Conservation (phyloP, 805 yeast genomes). For the Cyberlindnera galapagoensis region DNA sequence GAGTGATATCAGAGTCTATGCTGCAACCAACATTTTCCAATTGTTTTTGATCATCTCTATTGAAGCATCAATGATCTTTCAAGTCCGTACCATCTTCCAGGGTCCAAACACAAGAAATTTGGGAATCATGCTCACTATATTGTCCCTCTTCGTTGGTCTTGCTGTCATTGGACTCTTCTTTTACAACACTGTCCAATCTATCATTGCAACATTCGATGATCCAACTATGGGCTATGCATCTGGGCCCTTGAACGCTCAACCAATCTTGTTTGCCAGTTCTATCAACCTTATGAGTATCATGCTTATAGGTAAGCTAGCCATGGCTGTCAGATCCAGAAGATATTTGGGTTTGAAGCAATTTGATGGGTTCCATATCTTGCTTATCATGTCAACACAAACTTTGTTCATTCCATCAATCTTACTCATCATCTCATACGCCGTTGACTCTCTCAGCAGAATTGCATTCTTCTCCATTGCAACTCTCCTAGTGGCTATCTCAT, state of each 20-base stretch:
- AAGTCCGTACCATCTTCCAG: conserved; percentile 63
- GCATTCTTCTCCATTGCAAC: conserved; percentile 47
- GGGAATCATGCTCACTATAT: conserved; percentile 32
- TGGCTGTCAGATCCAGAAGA: conserved; percentile 69
- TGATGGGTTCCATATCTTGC: conserved; percentile 70
- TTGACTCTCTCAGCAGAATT: conserved; percentile 28
- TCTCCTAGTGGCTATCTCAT: conserved; percentile 58
- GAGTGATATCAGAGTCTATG: conserved; percentile 40
- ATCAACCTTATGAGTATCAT: conserved; percentile 56
- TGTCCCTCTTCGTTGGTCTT: conserved; percentile 40
- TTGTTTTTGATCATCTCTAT: conserved; percentile 53
- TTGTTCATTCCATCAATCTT: conserved; percentile 72
- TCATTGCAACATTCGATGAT: conserved; percentile 29
- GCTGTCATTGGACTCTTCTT: conserved; percentile 57
- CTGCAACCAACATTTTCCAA: conserved; percentile 57
- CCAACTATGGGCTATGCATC: conserved; percentile 16
- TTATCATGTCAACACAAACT: conserved; percentile 79
- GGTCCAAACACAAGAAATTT: conserved; percentile 40
- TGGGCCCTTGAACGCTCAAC: conserved; percentile 46
- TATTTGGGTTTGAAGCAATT: conserved; percentile 76
- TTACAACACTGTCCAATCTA: conserved; percentile 40
- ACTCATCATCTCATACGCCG: conserved; percentile 48
- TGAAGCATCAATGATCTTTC: conserved; percentile 63
- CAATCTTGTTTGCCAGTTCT: conserved; percentile 62
- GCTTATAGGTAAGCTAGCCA: conserved; percentile 53